Evolutionary conservation across 257 asterid genomes (phyloP).

Genomic region (Avicennia marina): DNA sequence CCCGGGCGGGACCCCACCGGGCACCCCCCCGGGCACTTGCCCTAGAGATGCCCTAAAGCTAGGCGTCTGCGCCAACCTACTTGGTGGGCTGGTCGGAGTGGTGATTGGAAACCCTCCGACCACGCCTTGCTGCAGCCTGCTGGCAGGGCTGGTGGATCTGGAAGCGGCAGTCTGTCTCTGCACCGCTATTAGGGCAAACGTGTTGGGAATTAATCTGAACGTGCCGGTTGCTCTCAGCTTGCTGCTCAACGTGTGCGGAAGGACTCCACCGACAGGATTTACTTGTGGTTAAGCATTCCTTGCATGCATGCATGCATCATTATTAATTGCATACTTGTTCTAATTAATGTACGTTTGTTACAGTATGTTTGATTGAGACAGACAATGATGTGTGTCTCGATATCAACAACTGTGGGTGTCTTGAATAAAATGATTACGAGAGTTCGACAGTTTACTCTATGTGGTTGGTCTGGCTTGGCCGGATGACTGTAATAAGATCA

Average conservation of each 20-base stretch:
- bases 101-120: slow-evolving; percentile 20
- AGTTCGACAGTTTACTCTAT: no score
- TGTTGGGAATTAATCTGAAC: slow-evolving; percentile 22
- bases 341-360: no score
- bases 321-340: no score
- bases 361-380: no score
- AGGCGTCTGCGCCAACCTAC: slow-evolving; percentile 27
- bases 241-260: slow-evolving; percentile 23
- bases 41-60: slow-evolving; percentile 23
- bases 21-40: slow-evolving; percentile 14
- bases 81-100: slow-evolving; percentile 19
- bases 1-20: no score
- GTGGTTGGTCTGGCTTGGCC: no score
- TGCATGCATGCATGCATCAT: slow-evolving; percentile 1
- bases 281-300: slow-evolving; percentile 13
- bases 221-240: slow-evolving; percentile 19
- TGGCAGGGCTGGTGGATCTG: slow-evolving; percentile 20
- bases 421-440: no score
- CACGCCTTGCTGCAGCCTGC: slow-evolving; percentile 24
- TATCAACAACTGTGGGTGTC: no score
- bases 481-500: no score
- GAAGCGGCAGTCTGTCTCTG: slow-evolving; percentile 30
- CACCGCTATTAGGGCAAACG: slow-evolving; percentile 24
- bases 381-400: no score
- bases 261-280: slow-evolving; percentile 13